These are phyloP conservation scores for Inosperma sp. DNA, from an alignment of 768 basidiomycete species.

Conservation along the genomic window DNA sequence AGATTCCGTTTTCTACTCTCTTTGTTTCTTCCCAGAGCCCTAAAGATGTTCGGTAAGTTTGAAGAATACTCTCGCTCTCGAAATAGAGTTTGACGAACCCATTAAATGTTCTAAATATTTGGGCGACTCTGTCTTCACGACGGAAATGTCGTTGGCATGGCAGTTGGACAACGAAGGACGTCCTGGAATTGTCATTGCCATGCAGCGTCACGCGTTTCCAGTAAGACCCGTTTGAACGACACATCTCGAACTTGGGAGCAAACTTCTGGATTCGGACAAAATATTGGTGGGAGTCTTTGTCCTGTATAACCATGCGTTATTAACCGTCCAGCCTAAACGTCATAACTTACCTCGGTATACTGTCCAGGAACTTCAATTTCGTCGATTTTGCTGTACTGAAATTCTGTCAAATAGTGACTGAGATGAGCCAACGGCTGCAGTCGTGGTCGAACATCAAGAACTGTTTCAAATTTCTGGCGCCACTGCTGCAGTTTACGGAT, in stretches of 20 bases:
- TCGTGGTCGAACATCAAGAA: constrained; percentile 78
- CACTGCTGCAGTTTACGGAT: constrained; percentile 86
- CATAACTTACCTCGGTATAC: constrained; percentile 88
- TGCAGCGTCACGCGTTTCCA: constrained; percentile 90
- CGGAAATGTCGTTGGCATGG: constrained; percentile 82
- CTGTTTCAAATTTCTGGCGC: constrained; percentile 85
- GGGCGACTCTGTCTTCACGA: constrained; percentile 88
- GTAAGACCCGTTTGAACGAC: constrained; percentile 77
- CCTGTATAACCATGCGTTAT: constrained; percentile 43
- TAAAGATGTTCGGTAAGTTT: constrained; percentile 30
- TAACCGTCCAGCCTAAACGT: not conserved
- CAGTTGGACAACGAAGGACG: constrained; percentile 87
- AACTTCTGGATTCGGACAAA: constrained; percentile 91
- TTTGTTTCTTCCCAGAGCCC: constrained; percentile 81
- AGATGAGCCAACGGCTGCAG: constrained; percentile 79
- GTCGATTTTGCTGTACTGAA: constrained; percentile 96
- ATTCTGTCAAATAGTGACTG: constrained; percentile 93
- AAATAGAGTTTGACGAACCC: constrained; percentile 49
- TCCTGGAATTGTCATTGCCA: constrained; percentile 85
- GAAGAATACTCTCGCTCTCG: not conserved
- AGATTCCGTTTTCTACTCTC: constrained; percentile 91
- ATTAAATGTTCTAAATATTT: constrained; percentile 92
- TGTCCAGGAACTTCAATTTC: constrained; percentile 99
- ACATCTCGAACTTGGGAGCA: constrained; percentile 84
- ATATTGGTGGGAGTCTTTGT: constrained; percentile 89